Evolutionary conservation across 1,139 yeast genomes (phyloP).

Genomic region (Blastobotrys illinoisensis): DNA sequence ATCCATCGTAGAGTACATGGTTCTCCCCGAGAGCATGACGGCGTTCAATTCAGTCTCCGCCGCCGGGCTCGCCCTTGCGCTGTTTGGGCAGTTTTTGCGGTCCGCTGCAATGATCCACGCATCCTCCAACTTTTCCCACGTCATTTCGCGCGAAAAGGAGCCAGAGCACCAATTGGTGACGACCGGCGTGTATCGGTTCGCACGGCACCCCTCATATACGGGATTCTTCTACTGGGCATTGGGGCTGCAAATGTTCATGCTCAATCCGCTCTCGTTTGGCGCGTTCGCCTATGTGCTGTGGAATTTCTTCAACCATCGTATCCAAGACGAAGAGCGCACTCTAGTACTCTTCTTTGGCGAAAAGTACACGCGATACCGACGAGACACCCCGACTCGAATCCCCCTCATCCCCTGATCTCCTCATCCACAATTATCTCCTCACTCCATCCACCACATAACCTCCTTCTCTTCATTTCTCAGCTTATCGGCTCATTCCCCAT

Average conservation of each 20-base stretch:
- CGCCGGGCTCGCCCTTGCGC: conserved; percentile 45
- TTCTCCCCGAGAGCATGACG: conserved; percentile 32
- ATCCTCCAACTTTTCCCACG: conserved; percentile 79
- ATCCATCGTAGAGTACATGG: conserved; percentile 27
- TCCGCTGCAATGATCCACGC: conserved; percentile 85
- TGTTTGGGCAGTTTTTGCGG: conserved; percentile 62
- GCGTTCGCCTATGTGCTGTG: conserved; percentile 50
- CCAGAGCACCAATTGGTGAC: conserved; percentile 63
- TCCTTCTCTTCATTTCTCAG: background rate
- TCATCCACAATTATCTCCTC: no score
- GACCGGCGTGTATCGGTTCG: conserved; percentile 57
- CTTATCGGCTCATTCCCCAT: background rate
- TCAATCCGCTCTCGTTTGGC: conserved; percentile 53
- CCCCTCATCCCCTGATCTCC: conserved; percentile 40
- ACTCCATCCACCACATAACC: background rate
- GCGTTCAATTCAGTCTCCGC: conserved; percentile 18
- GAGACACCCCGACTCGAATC: conserved; percentile 50
- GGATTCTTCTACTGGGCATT: conserved; percentile 95
- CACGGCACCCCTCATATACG: conserved; percentile 83
- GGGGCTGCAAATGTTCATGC: conserved; percentile 69
- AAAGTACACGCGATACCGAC: conserved; percentile 51
- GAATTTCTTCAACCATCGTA: conserved; percentile 63
- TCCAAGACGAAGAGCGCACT: conserved; percentile 59
- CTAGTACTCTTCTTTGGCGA: conserved; percentile 64
- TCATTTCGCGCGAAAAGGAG: conserved; percentile 51